Base-by-base conservation (phyloP, 2,329 filamentous ascomycete species). In the Coccinonectria pachysandricola region DNA sequence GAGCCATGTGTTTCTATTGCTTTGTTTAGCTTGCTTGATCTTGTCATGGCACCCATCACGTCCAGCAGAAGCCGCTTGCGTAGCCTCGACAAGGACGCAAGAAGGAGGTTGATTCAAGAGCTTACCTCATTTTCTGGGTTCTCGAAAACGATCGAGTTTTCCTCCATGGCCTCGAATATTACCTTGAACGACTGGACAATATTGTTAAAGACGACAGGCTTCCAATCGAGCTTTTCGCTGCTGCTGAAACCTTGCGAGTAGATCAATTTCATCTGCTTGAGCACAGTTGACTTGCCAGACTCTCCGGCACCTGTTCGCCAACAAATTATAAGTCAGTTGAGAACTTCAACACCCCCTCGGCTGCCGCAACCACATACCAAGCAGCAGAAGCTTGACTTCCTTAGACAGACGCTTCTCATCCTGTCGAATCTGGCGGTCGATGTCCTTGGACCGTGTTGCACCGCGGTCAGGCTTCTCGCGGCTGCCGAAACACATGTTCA, bases 201-300 rank as follows among this genome's bases (percentile, higher is more conserved):
- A 56, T 98, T 98, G 57, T 79, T 87, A 59, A 95, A 96, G 42
- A 96, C 87, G 48, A 95, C 87, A 10, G 86, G 82, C 45, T 91
- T 86, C 71, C 85, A 93, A 65, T 95, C 85, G 40, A 92, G 75
- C 55, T 86, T 83, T 56, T 96, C 91, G 39, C 74, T 76, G 47
- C 83, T 81, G 49, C 76, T 84, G 62, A 96, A 96, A 26, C 91
- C 88, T 55, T 86, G 78, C 9, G 85, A 77, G 55, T 96, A 91
- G 45, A 98, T 95, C 57, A 98, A 77, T 56, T 88, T 88, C 91
- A 98, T 96, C 66, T 96, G 88, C 64, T 96, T 96, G 40, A 96
- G 73, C 33, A 96, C 87, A 2, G 88, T 96, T 7, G 88, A 95
- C 60, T 96, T 96, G 40, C 88, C 57, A 23, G 57, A 59, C 82